These are phyloP conservation scores for Salix udensis DNA, from an alignment of 345 rosid genomes.

Conservation along the genomic window DNA sequence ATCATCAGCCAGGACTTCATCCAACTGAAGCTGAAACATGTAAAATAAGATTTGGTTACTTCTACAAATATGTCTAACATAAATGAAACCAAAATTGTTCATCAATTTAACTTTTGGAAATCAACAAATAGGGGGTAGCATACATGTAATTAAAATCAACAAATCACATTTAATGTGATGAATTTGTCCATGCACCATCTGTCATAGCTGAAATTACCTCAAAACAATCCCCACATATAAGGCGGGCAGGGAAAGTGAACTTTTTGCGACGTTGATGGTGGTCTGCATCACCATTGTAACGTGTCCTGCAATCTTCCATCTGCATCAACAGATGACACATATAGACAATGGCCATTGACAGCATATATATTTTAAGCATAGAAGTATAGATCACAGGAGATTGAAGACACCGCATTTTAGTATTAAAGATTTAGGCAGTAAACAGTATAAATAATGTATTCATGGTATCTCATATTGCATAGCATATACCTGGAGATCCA, in stretches of 20 bases:
- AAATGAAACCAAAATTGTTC: not conserved
- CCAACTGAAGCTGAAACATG: conserved; percentile 66
- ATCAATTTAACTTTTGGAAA: not conserved
- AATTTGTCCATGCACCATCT: not conserved
- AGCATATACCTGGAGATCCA: not conserved
- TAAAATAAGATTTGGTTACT: not conserved
- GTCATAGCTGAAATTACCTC: conserved; percentile 51
- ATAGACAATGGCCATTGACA: not conserved
- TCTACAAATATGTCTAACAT: not conserved
- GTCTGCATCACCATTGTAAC: conserved; percentile 94
- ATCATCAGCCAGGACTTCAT: conserved; percentile 84
- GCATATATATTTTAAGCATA: not conserved
- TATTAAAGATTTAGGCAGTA: not conserved
- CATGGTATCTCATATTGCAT: not conserved
- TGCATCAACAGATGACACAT: conserved; percentile 21
- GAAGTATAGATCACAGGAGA: not conserved
- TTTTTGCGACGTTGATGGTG: conserved; percentile 89
- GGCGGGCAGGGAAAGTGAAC: conserved; percentile 90
- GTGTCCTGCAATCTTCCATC: conserved; percentile 98
- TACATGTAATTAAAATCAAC: not conserved
- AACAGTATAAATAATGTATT: not conserved
- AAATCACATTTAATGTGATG: not conserved
- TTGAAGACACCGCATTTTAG: not conserved
- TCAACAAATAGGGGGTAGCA: not conserved
- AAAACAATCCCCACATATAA: conserved; percentile 88